Evolutionary conservation across 164 flowering plant genomes (phyloP), one percentile per base, ranked within the genome.

Genomic region (Berberis vulgaris): DNA sequence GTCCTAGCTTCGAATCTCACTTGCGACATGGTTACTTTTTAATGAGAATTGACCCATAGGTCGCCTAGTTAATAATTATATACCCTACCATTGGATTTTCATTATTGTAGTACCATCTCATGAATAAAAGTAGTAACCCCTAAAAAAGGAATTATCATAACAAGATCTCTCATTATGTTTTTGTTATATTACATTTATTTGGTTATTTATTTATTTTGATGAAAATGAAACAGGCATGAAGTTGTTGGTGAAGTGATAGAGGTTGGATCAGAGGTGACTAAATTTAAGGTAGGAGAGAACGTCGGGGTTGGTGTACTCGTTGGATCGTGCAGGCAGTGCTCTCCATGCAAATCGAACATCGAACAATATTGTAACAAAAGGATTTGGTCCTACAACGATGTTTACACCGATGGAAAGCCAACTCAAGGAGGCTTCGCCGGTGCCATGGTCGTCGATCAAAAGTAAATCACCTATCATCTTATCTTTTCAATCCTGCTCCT

Each of bases 281-380:
- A 61, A 12, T 67, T 45, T 49, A 67, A 61, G 41, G 43, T 57
- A 5, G 70, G 70, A n/a, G 70, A 67, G 4, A 5, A 41, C 7
- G 65, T 67, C 8, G 70, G 70, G 55, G 61, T 67, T 3, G 70
- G 70, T 5, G 5, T 41, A 2, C 60, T 67, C 1, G 60, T 67
- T 13, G 70, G 65, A 47, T 45, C 65, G 47, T 67, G 70, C 49
- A 61, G 70, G 49, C 8, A 57, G 41, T 94, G 98, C 70, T 49
- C 71, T 1, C 84, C 89, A 0, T 94, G 98, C 76, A 69, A 80
- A 9, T 59, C 85, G 2, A 92, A 86, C 65, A 71, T 76, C 43
- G 98, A 91, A 77, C 97, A 94, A 26, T 94, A 94, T 78, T 91
- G 97, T 80, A 80, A 74, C 77, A 88, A 94, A 85, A 84, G 70